phyloP scores from a whole-genome alignment of 352 stramenopile species.

The Pelagophyceae sp. region DNA sequence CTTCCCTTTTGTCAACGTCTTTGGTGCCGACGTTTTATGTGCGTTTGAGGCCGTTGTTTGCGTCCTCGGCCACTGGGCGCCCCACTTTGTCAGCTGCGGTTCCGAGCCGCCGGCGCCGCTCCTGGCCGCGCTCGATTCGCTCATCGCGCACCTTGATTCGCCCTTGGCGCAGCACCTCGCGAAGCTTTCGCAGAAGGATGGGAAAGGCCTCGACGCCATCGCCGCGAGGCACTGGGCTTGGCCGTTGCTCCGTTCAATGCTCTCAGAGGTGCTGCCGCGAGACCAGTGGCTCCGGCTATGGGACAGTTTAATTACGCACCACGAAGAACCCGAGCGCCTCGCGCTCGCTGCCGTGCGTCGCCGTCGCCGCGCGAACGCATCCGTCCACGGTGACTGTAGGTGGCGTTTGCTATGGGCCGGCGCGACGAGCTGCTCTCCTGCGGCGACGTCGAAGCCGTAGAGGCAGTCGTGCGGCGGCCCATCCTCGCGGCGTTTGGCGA shows the following conservation, averaged over 20 bases:
- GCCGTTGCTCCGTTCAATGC: constrained; percentile 70
- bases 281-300: constrained; percentile 73
- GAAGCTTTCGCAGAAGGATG: constrained; percentile 33
- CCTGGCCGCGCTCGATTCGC: constrained; percentile 55
- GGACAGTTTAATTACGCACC: constrained; percentile 68
- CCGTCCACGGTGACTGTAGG: too few relatives aligned
- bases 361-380: too few relatives aligned
- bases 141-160: constrained; percentile 57
- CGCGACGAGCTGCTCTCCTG: constrained; percentile 43
- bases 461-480: background rate
- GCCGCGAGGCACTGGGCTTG: constrained; percentile 50
- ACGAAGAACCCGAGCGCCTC: constrained; percentile 39
- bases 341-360: constrained; percentile 30
- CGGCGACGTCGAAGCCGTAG: constrained; percentile 38
- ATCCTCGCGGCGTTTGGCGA: background rate
- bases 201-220: background rate
- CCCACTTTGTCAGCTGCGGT: constrained; percentile 63
- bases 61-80: constrained; percentile 71
- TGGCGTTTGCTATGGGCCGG: constrained; percentile 32
- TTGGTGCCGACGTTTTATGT: constrained; percentile 67
- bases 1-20: constrained; percentile 75
- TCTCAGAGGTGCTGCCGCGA: constrained; percentile 72
- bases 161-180: constrained; percentile 66
- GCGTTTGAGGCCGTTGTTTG: constrained; percentile 73
- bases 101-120: constrained; percentile 64